Percentiles rank a stretch among this genome's conserved stretches.
Conservation (phyloP, 345 rosid species). For the Moricandia moricandioides region DNA sequence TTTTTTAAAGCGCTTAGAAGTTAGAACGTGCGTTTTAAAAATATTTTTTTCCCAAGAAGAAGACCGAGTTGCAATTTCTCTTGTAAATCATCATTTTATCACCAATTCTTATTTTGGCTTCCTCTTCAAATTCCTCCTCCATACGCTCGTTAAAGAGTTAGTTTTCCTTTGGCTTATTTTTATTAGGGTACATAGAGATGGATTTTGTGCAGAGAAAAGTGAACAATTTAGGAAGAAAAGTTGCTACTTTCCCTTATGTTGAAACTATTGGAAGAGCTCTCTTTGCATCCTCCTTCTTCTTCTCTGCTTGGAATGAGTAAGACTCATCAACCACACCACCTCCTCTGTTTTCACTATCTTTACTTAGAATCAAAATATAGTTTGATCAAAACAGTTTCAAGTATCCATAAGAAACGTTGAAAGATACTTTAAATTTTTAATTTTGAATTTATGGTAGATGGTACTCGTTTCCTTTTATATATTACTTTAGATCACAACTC, state of each 20-base stretch:
- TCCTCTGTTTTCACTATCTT: not conserved
- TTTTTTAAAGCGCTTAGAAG: not conserved
- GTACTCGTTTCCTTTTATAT: not conserved
- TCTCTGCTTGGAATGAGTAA: constrained; percentile 37
- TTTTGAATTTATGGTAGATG: not conserved
- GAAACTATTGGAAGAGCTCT: constrained; percentile 35
- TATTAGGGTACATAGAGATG: constrained; percentile 8
- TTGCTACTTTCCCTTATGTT: constrained; percentile 29
- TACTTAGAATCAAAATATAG: not conserved
- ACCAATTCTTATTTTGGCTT: not conserved
- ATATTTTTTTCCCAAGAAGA: not conserved
- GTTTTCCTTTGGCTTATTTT: no score
- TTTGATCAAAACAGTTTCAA: not conserved
- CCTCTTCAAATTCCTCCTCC: not conserved
- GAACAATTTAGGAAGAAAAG: constrained; percentile 23
- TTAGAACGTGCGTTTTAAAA: constrained; percentile 14
- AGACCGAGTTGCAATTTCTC: not conserved
- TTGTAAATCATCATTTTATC: not conserved
- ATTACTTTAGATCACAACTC: not conserved
- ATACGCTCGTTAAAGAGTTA: not conserved
- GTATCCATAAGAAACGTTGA: not conserved
- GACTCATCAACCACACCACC: not conserved
- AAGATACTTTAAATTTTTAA: not conserved
- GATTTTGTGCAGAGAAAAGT: constrained; percentile 36
- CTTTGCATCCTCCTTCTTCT: constrained; percentile 34